A percentile compares a stretch with the other conserved stretches of the same genome.
phyloP scores from a whole-genome alignment of 2,329 filamentous ascomycete genomes.

The Alternaria sp. region DNA sequence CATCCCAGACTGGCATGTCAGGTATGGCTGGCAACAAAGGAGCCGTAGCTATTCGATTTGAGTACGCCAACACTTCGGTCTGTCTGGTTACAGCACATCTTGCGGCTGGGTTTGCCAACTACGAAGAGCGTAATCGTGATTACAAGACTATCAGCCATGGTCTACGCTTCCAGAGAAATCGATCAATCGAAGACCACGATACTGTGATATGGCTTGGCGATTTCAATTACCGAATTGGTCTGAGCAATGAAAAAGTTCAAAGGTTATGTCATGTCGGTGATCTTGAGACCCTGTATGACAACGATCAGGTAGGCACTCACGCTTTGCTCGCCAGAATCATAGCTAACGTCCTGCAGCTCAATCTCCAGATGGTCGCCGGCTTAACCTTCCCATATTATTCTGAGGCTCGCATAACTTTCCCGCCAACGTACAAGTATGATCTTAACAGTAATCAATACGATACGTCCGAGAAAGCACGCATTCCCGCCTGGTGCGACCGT shows the following conservation, averaged over 20 bases:
- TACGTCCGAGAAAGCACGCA: conserved; percentile 91
- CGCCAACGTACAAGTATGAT: conserved; percentile 96
- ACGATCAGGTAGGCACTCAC: conserved; percentile 74
- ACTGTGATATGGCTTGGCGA: conserved; percentile 92
- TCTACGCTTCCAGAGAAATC: conserved; percentile 87
- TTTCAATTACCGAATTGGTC: conserved; percentile 96
- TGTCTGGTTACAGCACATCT: conserved; percentile 97
- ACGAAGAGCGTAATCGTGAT: conserved; percentile 93
- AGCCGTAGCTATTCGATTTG: conserved; percentile 93
- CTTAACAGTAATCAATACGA: conserved; percentile 89
- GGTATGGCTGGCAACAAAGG: conserved; percentile 99
- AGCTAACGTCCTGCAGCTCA: conserved; percentile 66
- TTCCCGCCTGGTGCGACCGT: conserved; percentile 97
- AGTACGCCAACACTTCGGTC: conserved; percentile 90
- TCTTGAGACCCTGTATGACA: conserved; percentile 82
- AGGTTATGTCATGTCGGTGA: conserved; percentile 76
- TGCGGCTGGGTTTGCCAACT: conserved; percentile 94
- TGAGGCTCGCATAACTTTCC: conserved; percentile 85
- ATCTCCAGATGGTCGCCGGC: conserved; percentile 95
- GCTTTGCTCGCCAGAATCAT: background rate
- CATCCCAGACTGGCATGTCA: conserved; percentile 78
- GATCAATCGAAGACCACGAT: conserved; percentile 90
- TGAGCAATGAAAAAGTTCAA: conserved; percentile 80
- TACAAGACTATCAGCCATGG: conserved; percentile 90
- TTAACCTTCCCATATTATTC: conserved; percentile 91